Percentiles rank a stretch among this genome's conserved stretches.
These are phyloP conservation scores for Fusarium sp. DNA, from an alignment of 2,329 filamentous ascomycete species.

Conservation along the genomic window DNA sequence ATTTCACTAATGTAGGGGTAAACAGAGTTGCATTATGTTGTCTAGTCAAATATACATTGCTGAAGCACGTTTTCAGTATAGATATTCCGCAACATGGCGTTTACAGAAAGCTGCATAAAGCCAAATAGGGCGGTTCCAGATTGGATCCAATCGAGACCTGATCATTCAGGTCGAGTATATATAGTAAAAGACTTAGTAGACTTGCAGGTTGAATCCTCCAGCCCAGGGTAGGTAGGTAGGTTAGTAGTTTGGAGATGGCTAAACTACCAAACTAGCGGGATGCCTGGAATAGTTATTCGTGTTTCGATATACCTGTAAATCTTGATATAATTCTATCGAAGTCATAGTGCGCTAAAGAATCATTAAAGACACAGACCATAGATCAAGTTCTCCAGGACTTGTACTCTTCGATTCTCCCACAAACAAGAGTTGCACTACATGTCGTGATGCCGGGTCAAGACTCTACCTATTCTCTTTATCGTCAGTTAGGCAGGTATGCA, in stretches of 20 bases:
- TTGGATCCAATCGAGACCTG: not conserved
- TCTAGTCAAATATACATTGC: not conserved
- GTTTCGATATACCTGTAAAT: not conserved
- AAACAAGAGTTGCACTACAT: not conserved
- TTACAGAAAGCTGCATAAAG: not conserved
- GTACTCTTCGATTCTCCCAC: too few relatives aligned
- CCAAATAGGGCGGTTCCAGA: not conserved
- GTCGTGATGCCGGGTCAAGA: not conserved
- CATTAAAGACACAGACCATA: not conserved
- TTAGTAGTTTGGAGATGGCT: not conserved
- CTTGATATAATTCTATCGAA: not conserved
- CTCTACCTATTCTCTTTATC: not conserved
- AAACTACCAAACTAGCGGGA: not conserved
- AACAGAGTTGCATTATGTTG: not conserved
- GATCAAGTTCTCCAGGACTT: not conserved
- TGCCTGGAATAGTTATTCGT: not conserved
- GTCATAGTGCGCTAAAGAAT: too few relatives aligned
- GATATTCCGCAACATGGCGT: not conserved
- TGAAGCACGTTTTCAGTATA: not conserved
- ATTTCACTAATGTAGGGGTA: not conserved
- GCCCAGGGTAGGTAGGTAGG: not conserved
- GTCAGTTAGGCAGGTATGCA: not conserved
- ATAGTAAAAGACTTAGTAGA: not conserved
- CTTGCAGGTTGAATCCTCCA: not conserved
- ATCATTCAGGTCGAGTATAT: not conserved